Base-by-base conservation (phyloP, 169 alveolate species). In the Plasmodium vinckei region DNA sequence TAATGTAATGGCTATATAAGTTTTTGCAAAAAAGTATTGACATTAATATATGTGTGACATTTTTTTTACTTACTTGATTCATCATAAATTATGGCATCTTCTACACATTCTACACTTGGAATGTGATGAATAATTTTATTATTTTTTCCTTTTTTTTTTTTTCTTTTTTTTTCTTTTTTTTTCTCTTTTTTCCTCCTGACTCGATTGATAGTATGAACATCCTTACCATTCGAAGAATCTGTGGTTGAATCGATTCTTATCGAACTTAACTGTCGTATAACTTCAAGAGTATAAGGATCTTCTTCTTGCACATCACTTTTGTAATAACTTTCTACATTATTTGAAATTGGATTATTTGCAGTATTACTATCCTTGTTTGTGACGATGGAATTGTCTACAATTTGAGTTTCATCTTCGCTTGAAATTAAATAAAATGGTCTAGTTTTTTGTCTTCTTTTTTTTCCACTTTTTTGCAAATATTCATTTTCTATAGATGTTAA, bases 401-500 rank as follows among this genome's bases (percentile, higher is more conserved):
- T 27, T 23, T 75, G 75, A 61, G 46, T 49, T 5, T 51, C 77
- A 25, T 39, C 44, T 17, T 39, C 25, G 0, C n/a, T 47, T 3
- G 42, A 33, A 33, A 33, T 33, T 33, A 33, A 33, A 33, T 33
- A 33, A 33, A 33, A 33, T 4, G 6, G 5, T 4, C 42, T 33
- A 33, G 0, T 33, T 63, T 75, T 63, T 12, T 75, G 88, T 63
- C 88, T 75, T 63, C 88, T 63, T 63, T 75, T 75, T 46, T 75
- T 75, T 15, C 88, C 75, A 56, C 88, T 61, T 23, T 75, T 75
- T 67, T 75, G 57, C 9, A 75, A 54, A 44, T 75, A 75, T 44
- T 75, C 88, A 54, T 44, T 75, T 46, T 75, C 88, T 1, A 75
- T 77, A 53, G 88, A 75, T 0, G 88, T 75, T 75, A 75, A 53